phyloP scores from a whole-genome alignment of 2,329 filamentous ascomycete genomes.

The Chaetomiaceae sp. region DNA sequence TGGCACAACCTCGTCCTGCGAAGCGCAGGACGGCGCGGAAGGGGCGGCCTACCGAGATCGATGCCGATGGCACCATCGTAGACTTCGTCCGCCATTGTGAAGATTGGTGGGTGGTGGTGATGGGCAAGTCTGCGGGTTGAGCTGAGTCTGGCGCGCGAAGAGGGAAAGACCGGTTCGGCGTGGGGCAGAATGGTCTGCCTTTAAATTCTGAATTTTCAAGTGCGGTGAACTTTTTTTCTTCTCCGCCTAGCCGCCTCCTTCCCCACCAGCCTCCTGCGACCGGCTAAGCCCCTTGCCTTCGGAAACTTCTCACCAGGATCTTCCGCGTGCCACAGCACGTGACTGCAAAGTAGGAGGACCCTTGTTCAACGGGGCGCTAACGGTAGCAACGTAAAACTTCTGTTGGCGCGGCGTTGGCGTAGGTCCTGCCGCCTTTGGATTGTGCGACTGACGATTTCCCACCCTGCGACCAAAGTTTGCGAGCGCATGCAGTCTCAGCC shows the following conservation, averaged over 20 bases:
- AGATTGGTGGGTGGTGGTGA: slow-evolving; percentile 25
- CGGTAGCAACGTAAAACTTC: neutral
- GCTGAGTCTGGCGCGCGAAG: slow-evolving; percentile 22
- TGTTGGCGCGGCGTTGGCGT: slow-evolving; percentile 10
- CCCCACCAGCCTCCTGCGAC: slow-evolving; percentile 18
- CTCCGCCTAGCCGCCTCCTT: slow-evolving; percentile 16
- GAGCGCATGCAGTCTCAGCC: slow-evolving; percentile 6
- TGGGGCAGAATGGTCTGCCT: slow-evolving; percentile 22
- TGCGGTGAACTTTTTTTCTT: slow-evolving; percentile 24
- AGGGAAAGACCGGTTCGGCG: slow-evolving; percentile 20
- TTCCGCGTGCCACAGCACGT: slow-evolving; percentile 18
- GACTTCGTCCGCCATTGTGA: slow-evolving; percentile 90
- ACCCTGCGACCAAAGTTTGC: slow-evolving; percentile 16
- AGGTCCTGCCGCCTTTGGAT: no score
- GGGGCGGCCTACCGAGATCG: slow-evolving; percentile 74
- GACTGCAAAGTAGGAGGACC: slow-evolving; percentile 7
- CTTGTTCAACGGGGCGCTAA: slow-evolving; percentile 1
- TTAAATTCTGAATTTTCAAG: slow-evolving; percentile 25
- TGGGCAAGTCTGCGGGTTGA: slow-evolving; percentile 15
- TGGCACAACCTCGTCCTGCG: neutral
- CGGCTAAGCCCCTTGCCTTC: slow-evolving; percentile 9
- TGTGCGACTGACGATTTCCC: slow-evolving; percentile 19
- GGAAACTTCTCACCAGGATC: slow-evolving; percentile 14
- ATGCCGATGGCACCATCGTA: slow-evolving; percentile 99
- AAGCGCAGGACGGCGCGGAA: neutral